A percentile compares a stretch with the other conserved stretches of the same genome.
These are phyloP conservation scores for Pugionium dolabratum DNA, from an alignment of 345 rosid genomes.

Conservation along the genomic window DNA sequence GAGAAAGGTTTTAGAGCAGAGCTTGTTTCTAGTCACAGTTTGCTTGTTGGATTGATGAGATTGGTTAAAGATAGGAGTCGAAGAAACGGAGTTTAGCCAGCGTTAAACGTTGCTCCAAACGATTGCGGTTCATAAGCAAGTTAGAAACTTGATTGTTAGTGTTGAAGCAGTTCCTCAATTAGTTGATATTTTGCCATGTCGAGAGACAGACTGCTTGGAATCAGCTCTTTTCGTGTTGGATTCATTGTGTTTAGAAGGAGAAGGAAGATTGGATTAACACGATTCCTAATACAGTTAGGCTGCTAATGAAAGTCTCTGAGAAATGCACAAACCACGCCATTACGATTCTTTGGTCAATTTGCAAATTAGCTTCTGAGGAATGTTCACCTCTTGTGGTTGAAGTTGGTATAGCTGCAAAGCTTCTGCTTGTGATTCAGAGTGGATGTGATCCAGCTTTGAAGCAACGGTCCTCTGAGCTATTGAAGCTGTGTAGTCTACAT, in stretches of 20 bases:
- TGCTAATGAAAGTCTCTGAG: conserved; percentile 62
- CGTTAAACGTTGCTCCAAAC: conserved; percentile 52
- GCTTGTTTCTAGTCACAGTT: conserved; percentile 59
- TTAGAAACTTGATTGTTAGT: conserved; percentile 50
- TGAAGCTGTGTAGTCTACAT: conserved; percentile 66
- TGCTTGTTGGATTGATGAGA: conserved; percentile 68
- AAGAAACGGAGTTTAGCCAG: conserved; percentile 49
- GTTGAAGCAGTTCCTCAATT: conserved; percentile 63
- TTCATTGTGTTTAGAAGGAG: conserved; percentile 44
- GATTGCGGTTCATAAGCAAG: conserved; percentile 45
- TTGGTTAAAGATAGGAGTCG: conserved; percentile 60
- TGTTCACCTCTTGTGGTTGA: conserved; percentile 57
- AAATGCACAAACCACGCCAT: conserved; percentile 55
- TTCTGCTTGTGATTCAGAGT: conserved; percentile 63
- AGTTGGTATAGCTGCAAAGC: conserved; percentile 65
- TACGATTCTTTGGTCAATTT: conserved; percentile 55
- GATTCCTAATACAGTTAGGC: conserved; percentile 51
- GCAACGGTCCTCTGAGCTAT: conserved; percentile 64
- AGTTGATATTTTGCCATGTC: conserved; percentile 51
- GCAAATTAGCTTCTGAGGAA: conserved; percentile 62
- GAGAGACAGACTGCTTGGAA: conserved; percentile 54
- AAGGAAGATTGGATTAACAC: conserved; percentile 57
- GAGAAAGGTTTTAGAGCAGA: conserved; percentile 51
- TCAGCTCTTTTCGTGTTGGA: conserved; percentile 53
- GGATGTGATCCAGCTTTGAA: conserved; percentile 59